Conservation (phyloP, 1,284 basidiomycete species). For the Ceratobasidium sp. region DNA sequence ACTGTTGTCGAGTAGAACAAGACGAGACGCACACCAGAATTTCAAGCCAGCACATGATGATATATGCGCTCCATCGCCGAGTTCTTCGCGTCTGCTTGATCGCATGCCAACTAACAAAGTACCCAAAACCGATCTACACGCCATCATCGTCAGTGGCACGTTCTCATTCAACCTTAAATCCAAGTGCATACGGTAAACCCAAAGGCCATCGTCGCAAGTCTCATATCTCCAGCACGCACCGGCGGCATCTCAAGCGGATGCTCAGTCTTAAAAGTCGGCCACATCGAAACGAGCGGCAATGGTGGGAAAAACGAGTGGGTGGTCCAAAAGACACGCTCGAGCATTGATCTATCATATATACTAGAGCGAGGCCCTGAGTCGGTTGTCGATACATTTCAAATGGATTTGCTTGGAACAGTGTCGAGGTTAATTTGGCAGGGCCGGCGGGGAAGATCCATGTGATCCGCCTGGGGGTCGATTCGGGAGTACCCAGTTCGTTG, state of each 20-base stretch:
- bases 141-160: too few relatives aligned
- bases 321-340: not conserved
- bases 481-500: not conserved
- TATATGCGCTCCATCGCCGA: constrained; percentile 41
- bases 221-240: constrained; percentile 33
- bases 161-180: not conserved
- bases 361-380: not conserved
- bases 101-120: constrained; percentile 40
- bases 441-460: not conserved
- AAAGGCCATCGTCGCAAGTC: constrained; percentile 41
- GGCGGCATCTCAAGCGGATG: constrained; percentile 10
- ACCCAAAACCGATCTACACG: constrained; percentile 37
- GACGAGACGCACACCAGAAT: constrained; percentile 34
- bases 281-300: constrained; percentile 11
- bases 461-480: constrained; percentile 7
- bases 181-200: constrained; percentile 33
- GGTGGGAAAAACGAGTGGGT: not conserved
- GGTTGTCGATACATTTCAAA: constrained; percentile 25
- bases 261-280: constrained; percentile 43
- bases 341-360: constrained; percentile 12
- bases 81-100: constrained; percentile 38
- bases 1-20: not conserved
- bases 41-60: constrained; percentile 40
- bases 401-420: not conserved
- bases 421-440: not conserved